These are phyloP conservation scores for Phytopythium litorale DNA, from an alignment of 352 stramenopile species.

Conservation along the genomic window DNA sequence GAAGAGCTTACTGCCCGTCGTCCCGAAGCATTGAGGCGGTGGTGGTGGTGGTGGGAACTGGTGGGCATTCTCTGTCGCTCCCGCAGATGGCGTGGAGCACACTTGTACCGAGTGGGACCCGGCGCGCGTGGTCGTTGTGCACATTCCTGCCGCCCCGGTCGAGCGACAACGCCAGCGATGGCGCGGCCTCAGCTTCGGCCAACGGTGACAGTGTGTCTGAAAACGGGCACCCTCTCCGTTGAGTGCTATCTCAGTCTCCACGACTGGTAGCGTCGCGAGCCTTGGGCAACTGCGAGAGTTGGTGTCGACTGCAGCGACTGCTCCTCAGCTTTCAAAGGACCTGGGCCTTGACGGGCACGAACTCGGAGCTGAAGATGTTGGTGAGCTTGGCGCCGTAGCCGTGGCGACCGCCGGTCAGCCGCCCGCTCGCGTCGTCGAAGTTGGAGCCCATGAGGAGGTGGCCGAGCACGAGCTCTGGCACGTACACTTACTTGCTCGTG, in stretches of 20 bases:
- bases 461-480: slow-evolving; percentile 98
- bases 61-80: slow-evolving; percentile 36
- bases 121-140: slow-evolving; percentile 33
- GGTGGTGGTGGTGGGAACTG: slow-evolving; percentile 3
- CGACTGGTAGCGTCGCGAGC: slow-evolving; percentile 4
- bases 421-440: slow-evolving; percentile 97
- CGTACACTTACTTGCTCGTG: slow-evolving; percentile 96
- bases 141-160: slow-evolving; percentile 29
- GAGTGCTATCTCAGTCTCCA: neutral
- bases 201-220: slow-evolving; percentile 8
- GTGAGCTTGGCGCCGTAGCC: slow-evolving; percentile 97
- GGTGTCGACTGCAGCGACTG: slow-evolving; percentile 17
- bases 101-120: slow-evolving; percentile 24
- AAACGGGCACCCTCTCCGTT: neutral
- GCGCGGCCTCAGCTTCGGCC: slow-evolving; percentile 3
- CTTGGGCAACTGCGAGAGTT: slow-evolving; percentile 13
- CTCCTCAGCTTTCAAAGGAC: slow-evolving; percentile 18
- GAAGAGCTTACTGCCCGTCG: neutral
- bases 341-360: slow-evolving; percentile 72
- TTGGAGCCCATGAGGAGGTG: slow-evolving; percentile 98
- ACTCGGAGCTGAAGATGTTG: slow-evolving; percentile 99
- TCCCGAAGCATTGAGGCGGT: neutral
- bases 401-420: slow-evolving; percentile 95
- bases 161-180: slow-evolving; percentile 15
- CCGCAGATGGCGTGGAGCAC: slow-evolving; percentile 44